phyloP scores from a whole-genome alignment of 192 early-diverging fungal genomes.

The Backusella tuberculispora region DNA sequence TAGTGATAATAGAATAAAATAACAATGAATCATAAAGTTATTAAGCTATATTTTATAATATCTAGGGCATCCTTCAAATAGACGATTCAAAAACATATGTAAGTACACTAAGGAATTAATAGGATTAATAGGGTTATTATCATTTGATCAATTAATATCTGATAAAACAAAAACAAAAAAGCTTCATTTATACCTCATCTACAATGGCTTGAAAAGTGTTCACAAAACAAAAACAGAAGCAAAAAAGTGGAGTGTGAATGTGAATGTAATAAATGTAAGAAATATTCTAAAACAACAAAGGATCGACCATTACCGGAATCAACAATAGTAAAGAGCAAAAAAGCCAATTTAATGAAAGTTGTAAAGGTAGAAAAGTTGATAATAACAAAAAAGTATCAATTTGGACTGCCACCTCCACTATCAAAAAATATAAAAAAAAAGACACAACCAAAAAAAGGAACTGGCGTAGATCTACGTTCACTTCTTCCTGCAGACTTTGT shows the following conservation, averaged over 20 bases:
- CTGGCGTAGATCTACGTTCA: neutral
- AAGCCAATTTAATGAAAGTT: too few species aligned
- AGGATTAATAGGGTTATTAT: neutral
- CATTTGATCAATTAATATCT: neutral
- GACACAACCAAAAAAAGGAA: neutral
- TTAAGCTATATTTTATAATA: neutral
- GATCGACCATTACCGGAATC: too few species aligned
- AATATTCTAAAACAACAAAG: too few species aligned
- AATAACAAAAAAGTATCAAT: too few species aligned
- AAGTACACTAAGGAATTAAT: neutral
- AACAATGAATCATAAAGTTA: neutral
- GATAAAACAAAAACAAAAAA: neutral
- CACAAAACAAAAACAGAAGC: neutral
- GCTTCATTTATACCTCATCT: neutral
- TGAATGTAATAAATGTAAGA: neutral
- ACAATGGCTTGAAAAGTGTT: neutral
- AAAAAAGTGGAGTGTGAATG: neutral
- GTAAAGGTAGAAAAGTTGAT: too few species aligned
- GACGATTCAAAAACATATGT: neutral
- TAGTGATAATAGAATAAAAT: too few species aligned
- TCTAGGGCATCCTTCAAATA: neutral
- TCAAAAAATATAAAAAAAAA: too few species aligned
- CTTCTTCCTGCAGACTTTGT: neutral
- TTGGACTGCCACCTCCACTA: too few species aligned
- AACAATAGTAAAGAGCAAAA: too few species aligned